These are phyloP conservation scores for Bisporella sp. DNA, from an alignment of 2,329 filamentous ascomycete species.

Conservation along the genomic window DNA sequence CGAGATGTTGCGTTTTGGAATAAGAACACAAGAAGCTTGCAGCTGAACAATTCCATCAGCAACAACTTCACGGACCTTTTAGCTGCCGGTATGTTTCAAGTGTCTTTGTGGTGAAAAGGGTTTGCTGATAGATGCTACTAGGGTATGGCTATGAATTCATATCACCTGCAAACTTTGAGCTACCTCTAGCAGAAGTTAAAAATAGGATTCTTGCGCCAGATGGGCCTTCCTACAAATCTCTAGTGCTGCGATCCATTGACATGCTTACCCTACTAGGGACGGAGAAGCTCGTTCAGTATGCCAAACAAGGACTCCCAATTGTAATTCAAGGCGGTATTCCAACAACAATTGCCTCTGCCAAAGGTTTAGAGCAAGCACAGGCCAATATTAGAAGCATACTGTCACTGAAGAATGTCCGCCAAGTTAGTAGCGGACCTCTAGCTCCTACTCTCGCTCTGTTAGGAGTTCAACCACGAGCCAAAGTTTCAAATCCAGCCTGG, in stretches of 20 bases:
- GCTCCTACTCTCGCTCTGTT: conserved; percentile 26
- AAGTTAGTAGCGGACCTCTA: conserved; percentile 23
- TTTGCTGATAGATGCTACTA: neutral
- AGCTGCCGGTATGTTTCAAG: conserved; percentile 31
- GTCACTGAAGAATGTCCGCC: conserved; percentile 29
- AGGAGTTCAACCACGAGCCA: conserved; percentile 27
- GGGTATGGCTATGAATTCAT: neutral
- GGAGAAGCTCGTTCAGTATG: neutral
- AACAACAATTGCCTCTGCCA: neutral
- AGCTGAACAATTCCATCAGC: too few relatives aligned
- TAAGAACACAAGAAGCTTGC: conserved; percentile 9
- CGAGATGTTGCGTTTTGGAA: conserved; percentile 36
- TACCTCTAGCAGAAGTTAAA: neutral
- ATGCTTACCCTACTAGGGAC: neutral
- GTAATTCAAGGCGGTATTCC: neutral
- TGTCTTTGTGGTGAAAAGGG: neutral
- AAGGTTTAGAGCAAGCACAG: conserved; percentile 4
- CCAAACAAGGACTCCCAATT: neutral
- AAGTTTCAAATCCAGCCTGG: conserved; percentile 26
- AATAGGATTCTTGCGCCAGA: neutral
- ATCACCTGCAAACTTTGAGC: neutral
- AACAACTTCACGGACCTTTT: conserved; percentile 29
- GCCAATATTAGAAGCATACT: neutral
- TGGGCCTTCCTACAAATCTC: neutral
- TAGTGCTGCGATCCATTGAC: neutral